Evolutionary conservation across 1,284 basidiomycete genomes (phyloP), one percentile per base, ranked within the genome.

Genomic region (Ustilago curta): DNA sequence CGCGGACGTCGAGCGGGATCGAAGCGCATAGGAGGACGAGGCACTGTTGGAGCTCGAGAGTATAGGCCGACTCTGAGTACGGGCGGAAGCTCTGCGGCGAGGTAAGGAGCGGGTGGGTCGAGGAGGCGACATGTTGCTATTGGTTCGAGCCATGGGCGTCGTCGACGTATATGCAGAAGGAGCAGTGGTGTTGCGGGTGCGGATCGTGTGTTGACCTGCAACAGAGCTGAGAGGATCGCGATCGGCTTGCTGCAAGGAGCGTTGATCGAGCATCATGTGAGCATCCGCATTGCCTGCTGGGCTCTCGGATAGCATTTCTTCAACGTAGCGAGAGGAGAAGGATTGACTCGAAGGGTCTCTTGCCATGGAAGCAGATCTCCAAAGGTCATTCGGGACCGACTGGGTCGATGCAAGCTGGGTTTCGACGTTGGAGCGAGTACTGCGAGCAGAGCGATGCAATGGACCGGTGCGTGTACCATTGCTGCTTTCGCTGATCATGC

Each of bases 91-190:
- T 29, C 58, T 48, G 23, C 70, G 61, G 39, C 70, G 49, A 25
- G 70, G 70, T 35, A 73, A 51, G 4, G 65, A 56, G 32, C 70
- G 48, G 16, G 70, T 73, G 18, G 70, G 70, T 35, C 70, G 58
- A 40, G 70, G 70, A 8, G 70, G 70, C 8, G 70, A 73, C 70
- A 73, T 73, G 61, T 69, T 73, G 61, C 68, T 64, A 32, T 23
- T 39, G 11, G 49, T 48, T n/a, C 62, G 39, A 25, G 50, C 50
- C 68, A 60, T 49, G 8, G 58, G 43, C 8, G 57, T 25, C 23
- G 58, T 19, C 12, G 39, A n/a, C 8, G 29, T 7, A 16, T 21
- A 31, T 16, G 61, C 31, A 25, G 69, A 71, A 14, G 51, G 21
- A 4, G 21, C 19, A 32, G 53, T n/a, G 12, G 39, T 18, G 12